phyloP scores from a whole-genome alignment of 2,329 filamentous ascomycete genomes.

The Epichloe sp. region DNA sequence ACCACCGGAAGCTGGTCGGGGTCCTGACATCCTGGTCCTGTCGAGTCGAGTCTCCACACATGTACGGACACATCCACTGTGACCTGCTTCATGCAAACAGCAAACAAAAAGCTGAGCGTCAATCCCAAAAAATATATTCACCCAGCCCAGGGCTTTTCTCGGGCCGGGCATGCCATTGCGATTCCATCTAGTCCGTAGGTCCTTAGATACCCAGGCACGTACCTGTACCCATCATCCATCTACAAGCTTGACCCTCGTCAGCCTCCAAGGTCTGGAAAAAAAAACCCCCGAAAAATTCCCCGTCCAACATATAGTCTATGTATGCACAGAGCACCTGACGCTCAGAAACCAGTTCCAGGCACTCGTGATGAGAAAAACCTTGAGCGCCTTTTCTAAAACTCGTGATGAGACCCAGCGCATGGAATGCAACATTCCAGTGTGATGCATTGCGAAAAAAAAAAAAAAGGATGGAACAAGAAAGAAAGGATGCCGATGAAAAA shows the following conservation, averaged over 20 bases:
- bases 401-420: neutral
- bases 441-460: neutral
- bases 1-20: too few species aligned
- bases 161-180: neutral
- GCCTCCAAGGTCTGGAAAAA: neutral
- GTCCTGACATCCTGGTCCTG: too few species aligned
- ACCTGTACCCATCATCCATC: too few species aligned
- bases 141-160: neutral
- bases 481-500: neutral
- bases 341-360: neutral
- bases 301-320: too few species aligned
- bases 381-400: neutral
- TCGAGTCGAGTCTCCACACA: too few species aligned
- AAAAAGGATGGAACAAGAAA: too few species aligned
- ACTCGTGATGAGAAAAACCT: neutral
- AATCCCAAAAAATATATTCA: neutral
- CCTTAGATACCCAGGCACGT: too few species aligned
- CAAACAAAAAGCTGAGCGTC: neutral
- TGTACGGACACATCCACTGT: too few species aligned
- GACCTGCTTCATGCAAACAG: too few species aligned
- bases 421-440: neutral
- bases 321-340: neutral
- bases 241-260: neutral
- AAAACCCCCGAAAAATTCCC: too few species aligned
- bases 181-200: neutral